Evolutionary conservation across 2,329 filamentous ascomycete genomes (phyloP), one percentile per base, ranked within the genome.

Genomic region (Pestalotiopsis sp.): DNA sequence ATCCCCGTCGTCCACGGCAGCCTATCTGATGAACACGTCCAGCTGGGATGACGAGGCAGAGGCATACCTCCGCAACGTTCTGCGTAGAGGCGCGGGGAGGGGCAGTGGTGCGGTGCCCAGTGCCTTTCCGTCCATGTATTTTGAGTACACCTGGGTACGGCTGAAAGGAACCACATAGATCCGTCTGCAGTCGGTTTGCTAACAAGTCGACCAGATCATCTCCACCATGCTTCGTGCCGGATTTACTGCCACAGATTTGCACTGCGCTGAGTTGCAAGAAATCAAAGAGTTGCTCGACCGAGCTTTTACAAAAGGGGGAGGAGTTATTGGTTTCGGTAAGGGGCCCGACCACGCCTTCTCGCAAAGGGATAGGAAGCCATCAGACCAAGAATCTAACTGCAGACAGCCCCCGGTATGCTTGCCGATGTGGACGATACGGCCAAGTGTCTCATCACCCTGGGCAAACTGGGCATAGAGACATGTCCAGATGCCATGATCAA

Each of bases 401-500:
- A 23, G 4, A 17, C 52, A 57, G 64, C 64, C 14, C 49, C 64
- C n/a, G 49, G 49, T 23, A 25, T 58, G 14, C 25, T 57, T 12
- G 45, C 64, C 17, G 64, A 66, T 23, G 64, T 39, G 11, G 64
- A 57, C 39, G 64, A 66, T 36, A 66, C 64, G n/a, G 45, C 64
- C 23, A 58, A 39, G 39, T 13, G 45, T 12, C 13, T 66, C 14
- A n/a, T 12, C 6, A 38, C 45, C 17, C 49, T 66, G 7, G 13
- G 20, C 6, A 23, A 23, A n/a, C 17, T 49, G 11, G 38, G 64
- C n/a, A 31, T 64, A 38, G 17, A 61, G n/a, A 31, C 27, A 31
- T 31, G 27, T 7, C 27, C 27, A 9, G 27, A 31, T 31, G 14
- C 41, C 13, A 17, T 62, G 3, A 45, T 78, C 6, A 49, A 70